A percentile compares a stretch with the other conserved stretches of the same genome.
These are phyloP conservation scores for Posidonia oceanica DNA, from an alignment of 116 monocot species.

Conservation along the genomic window DNA sequence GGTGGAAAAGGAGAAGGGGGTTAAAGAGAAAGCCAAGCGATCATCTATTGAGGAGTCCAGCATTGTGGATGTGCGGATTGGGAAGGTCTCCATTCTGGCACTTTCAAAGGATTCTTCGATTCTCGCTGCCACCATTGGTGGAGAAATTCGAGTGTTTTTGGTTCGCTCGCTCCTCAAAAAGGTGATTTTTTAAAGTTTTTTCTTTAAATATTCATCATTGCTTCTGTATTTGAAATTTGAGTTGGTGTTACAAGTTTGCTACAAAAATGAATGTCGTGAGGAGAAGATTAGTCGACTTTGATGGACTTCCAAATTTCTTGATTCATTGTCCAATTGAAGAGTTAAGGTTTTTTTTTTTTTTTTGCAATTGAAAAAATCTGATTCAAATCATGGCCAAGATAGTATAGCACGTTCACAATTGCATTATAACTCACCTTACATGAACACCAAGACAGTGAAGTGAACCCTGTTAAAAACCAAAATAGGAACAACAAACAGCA, in stretches of 20 bases:
- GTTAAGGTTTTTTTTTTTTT: too few species aligned
- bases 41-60: slow-evolving; percentile 28
- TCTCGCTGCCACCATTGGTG: slow-evolving; percentile 42
- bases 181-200: slow-evolving; percentile 19
- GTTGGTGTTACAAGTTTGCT: background rate
- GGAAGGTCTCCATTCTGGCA: slow-evolving; percentile 49
- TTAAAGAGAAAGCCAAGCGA: background rate
- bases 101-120: slow-evolving; percentile 43
- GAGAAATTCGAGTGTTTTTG: slow-evolving; percentile 43
- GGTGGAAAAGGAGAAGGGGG: slow-evolving; percentile 10
- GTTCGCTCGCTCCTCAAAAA: slow-evolving; percentile 40
- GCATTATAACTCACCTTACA: too few species aligned
- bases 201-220: background rate
- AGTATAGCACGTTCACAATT: too few species aligned
- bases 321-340: too few species aligned
- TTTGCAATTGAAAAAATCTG: too few species aligned
- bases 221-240: background rate
- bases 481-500: too few species aligned
- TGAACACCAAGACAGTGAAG: too few species aligned
- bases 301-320: too few species aligned
- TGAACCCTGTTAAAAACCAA: too few species aligned
- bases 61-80: slow-evolving; percentile 54
- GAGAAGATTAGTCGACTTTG: too few species aligned
- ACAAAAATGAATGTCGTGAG: background rate
- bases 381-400: too few species aligned